Base-by-base conservation (phyloP, 1,284 basidiomycete genomes). In the Boletus sp. region DNA sequence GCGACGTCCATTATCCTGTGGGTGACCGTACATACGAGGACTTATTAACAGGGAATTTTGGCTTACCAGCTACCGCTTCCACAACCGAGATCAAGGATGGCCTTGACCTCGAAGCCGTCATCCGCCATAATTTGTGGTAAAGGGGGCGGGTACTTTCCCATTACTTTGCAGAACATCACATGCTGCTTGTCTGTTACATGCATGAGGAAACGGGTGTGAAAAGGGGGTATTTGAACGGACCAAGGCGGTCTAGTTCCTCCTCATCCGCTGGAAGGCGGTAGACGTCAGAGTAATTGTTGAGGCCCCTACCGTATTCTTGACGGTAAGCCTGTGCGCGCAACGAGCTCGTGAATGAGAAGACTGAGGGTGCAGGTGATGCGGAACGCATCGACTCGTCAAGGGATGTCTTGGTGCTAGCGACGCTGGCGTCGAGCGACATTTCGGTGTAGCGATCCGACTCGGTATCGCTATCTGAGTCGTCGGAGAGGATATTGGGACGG, bases 241-340 rank as follows among this genome's bases (percentile, higher is more conserved):
- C 81, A 37, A 91, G 80, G 57, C 90, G 82, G 31, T 84, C 79
- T 30, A 88, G 74, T 68, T 93, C 90, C 66, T 90, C 88, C 11
- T 87, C 85, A 65, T 93, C 91, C 28, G 88, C 90, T 17, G 90
- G 88, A 25, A 93, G 77, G 38, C 81, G 82, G 71, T 92, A 92
- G 6, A 91, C 81, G 52, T 92, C 88, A 1, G 90, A 91, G 64
- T 89, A 89, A 64, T 86, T 90, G 74, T 92, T 91, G 52, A 92
- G 71, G 28, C 79, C 81, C 38, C 90, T 79, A 0, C 90, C 90
- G 63, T 84, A 87, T 67, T 91, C 89, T 43, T 85, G 80, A 52
- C 80, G 82, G 72, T 85, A 88, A 2, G 83, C 81, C 44, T 82
- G 79, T 17, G 80, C 83, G 28, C 82, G 83, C 49, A 89, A 64